phyloP scores from a whole-genome alignment of 345 rosid genomes.

The Linum usitatissimum region DNA sequence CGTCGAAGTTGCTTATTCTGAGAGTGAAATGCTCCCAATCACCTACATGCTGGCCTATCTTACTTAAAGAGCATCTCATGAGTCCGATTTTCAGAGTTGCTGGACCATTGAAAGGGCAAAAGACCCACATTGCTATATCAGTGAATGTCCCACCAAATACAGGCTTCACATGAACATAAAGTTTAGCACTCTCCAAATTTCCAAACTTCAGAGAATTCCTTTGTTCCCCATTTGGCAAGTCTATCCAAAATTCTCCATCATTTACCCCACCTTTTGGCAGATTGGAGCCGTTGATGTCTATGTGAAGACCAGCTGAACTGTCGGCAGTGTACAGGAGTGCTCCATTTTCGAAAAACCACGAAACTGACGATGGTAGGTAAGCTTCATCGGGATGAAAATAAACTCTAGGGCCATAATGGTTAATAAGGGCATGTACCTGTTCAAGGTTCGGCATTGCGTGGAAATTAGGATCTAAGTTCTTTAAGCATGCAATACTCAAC shows the following conservation, averaged over 20 bases:
- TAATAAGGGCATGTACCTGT: slow-evolving; percentile 53
- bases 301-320: slow-evolving; percentile 23
- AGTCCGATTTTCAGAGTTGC: slow-evolving; percentile 58
- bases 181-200: slow-evolving; percentile 55
- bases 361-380: slow-evolving; percentile 63
- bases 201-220: slow-evolving; percentile 39
- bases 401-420: slow-evolving; percentile 61
- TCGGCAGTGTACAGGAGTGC: slow-evolving; percentile 43
- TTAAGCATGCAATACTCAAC: slow-evolving; percentile 41
- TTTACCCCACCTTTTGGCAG: slow-evolving; percentile 59
- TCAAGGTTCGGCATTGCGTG: slow-evolving; percentile 67
- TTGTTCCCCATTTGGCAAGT: slow-evolving; percentile 30
- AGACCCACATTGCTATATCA: slow-evolving; percentile 79
- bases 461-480: slow-evolving; percentile 40
- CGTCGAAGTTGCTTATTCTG: slow-evolving; percentile 65
- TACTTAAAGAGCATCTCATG: slow-evolving; percentile 33
- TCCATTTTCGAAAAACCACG: slow-evolving; percentile 55
- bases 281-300: slow-evolving; percentile 51
- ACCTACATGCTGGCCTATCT: slow-evolving; percentile 76
- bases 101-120: slow-evolving; percentile 87
- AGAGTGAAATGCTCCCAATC: slow-evolving; percentile 97
- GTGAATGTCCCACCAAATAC: slow-evolving; percentile 79
- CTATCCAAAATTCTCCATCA: slow-evolving; percentile 69
- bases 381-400: slow-evolving; percentile 55
- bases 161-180: slow-evolving; percentile 72